phyloP scores from a whole-genome alignment of 2,329 filamentous ascomycete genomes.

The Xylaria sp. region DNA sequence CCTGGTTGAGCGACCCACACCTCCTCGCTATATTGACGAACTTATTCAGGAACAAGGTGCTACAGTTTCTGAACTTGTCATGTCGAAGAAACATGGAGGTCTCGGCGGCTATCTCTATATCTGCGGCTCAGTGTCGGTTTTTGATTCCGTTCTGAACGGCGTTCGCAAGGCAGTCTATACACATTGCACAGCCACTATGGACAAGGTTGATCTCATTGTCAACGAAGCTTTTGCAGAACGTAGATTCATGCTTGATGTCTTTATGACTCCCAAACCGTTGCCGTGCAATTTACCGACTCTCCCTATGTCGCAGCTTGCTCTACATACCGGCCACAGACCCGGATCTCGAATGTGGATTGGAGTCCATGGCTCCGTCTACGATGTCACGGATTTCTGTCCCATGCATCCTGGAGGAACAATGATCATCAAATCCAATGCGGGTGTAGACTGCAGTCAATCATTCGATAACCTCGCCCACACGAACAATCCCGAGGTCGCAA shows the following conservation, averaged over 20 bases:
- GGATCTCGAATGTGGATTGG: slow-evolving; percentile 61
- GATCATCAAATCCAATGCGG: slow-evolving; percentile 65
- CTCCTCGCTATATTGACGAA: slow-evolving; percentile 63
- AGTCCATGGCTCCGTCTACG: slow-evolving; percentile 64
- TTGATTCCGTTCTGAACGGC: slow-evolving; percentile 65
- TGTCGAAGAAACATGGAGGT: slow-evolving; percentile 66
- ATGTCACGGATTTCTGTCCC: slow-evolving; percentile 62
- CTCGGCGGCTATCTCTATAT: slow-evolving; percentile 60
- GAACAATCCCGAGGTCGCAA: slow-evolving; percentile 64
- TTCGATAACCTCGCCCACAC: slow-evolving; percentile 66
- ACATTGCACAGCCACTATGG: slow-evolving; percentile 62
- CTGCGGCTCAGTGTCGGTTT: slow-evolving; percentile 60
- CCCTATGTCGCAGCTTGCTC: slow-evolving; percentile 59
- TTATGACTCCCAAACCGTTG: slow-evolving; percentile 65
- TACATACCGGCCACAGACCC: slow-evolving; percentile 61
- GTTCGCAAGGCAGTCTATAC: slow-evolving; percentile 66
- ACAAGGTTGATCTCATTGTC: slow-evolving; percentile 61
- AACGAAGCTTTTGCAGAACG: slow-evolving; percentile 65
- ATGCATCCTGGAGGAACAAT: slow-evolving; percentile 65
- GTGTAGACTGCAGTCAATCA: slow-evolving; percentile 62
- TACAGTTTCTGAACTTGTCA: slow-evolving; percentile 63
- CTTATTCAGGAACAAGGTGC: slow-evolving; percentile 63
- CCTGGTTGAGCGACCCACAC: slow-evolving; percentile 60
- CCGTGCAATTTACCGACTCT: slow-evolving; percentile 62
- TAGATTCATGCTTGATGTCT: slow-evolving; percentile 66